These are phyloP conservation scores for Cydonia oblonga DNA, from an alignment of 331 rosid genomes.

Conservation along the genomic window DNA sequence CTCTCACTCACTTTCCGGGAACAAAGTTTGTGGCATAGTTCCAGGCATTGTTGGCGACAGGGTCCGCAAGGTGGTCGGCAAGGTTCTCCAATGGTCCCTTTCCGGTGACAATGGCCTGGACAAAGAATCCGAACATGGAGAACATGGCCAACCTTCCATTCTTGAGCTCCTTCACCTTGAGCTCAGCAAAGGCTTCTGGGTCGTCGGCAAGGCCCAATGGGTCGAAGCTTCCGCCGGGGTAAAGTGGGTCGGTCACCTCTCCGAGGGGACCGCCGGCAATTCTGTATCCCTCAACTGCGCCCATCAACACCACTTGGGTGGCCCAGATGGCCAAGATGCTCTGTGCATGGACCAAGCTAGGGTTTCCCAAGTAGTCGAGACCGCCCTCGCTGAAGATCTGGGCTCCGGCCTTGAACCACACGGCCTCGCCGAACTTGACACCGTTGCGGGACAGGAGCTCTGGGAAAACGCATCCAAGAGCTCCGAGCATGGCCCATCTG, in stretches of 20 bases:
- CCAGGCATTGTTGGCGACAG: slow-evolving; percentile 87
- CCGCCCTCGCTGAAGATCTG: slow-evolving; percentile 93
- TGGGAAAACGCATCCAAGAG: slow-evolving; percentile 69
- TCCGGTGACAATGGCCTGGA: too few relatives aligned
- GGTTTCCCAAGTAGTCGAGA: slow-evolving; percentile 85
- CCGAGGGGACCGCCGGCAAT: slow-evolving; percentile 90
- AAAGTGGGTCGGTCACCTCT: slow-evolving; percentile 63
- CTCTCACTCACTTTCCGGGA: slow-evolving; percentile 60
- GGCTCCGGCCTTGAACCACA: slow-evolving; percentile 89
- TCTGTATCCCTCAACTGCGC: slow-evolving; percentile 78
- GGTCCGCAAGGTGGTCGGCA: slow-evolving; percentile 21
- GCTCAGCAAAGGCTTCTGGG: slow-evolving; percentile 85
- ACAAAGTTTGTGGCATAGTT: slow-evolving; percentile 76
- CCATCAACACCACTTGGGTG: slow-evolving; percentile 60
- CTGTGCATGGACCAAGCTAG: slow-evolving; percentile 77
- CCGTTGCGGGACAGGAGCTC: slow-evolving; percentile 79
- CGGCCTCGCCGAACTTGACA: slow-evolving; percentile 73
- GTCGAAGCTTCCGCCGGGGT: slow-evolving; percentile 89
- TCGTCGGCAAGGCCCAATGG: slow-evolving; percentile 88
- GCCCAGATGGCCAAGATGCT: slow-evolving; percentile 94
- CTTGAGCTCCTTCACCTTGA: slow-evolving; percentile 17
- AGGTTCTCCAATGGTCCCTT: too few relatives aligned
- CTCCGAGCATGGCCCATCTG: slow-evolving; percentile 90
- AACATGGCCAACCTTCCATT: too few relatives aligned
- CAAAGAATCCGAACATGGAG: too few relatives aligned